Evolutionary conservation across 345 rosid species (phyloP).

Genomic region (Corchorus capsularis): DNA sequence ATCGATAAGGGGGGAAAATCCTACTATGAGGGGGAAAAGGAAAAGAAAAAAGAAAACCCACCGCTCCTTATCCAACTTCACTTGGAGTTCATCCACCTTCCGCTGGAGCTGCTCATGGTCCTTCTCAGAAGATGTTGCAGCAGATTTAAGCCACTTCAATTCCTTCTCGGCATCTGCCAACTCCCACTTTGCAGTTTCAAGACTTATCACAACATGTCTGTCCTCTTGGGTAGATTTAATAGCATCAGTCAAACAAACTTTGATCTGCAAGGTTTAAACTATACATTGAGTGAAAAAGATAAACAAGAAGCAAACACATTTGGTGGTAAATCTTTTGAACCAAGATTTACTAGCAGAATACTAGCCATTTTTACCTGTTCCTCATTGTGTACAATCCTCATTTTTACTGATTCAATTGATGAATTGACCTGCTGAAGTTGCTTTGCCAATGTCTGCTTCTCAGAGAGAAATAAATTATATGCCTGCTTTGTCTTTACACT

Average conservation of each 20-base stretch:
- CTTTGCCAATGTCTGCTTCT: constrained; percentile 70
- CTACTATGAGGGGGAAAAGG: background rate
- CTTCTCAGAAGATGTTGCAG: constrained; percentile 70
- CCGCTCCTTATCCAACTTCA: constrained; percentile 73
- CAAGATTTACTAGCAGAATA: background rate
- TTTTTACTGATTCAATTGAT: constrained; percentile 59
- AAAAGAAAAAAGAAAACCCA: constrained; percentile 17
- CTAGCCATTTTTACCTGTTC: constrained; percentile 56
- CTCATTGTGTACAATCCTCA: constrained; percentile 64
- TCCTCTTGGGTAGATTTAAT: constrained; percentile 67
- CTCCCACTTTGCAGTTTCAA: constrained; percentile 77
- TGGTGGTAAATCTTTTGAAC: background rate
- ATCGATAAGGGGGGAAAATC: background rate
- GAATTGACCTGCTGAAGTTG: constrained; percentile 74
- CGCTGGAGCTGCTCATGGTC: constrained; percentile 75
- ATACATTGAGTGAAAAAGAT: background rate
- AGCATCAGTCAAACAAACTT: constrained; percentile 64
- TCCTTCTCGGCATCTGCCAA: constrained; percentile 86
- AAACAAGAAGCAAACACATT: background rate
- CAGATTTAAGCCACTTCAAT: constrained; percentile 78
- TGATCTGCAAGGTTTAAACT: constrained; percentile 60
- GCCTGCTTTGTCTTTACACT: constrained; percentile 90
- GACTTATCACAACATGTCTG: constrained; percentile 56
- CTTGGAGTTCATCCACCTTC: constrained; percentile 52
- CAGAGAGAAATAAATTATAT: constrained; percentile 63